These are phyloP conservation scores for Candida ficus DNA, from an alignment of 805 yeast species.

Conservation along the genomic window DNA sequence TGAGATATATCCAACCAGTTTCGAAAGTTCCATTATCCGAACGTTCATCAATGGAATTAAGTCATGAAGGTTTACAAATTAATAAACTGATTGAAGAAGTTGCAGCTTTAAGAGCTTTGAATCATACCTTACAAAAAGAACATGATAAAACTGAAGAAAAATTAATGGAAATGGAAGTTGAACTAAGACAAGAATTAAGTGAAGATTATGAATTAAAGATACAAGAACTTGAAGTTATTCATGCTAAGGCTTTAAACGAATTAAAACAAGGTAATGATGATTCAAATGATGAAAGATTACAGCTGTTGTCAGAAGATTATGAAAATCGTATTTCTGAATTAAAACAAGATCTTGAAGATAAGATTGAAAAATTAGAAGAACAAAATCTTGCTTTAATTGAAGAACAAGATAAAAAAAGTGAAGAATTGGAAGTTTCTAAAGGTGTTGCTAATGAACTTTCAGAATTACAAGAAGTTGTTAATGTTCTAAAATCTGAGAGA, in stretches of 20 bases:
- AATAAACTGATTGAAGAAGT: constrained; percentile 18
- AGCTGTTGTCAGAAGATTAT: constrained; percentile 28
- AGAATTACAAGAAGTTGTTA: background rate
- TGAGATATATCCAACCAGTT: constrained; percentile 26
- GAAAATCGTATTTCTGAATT: constrained; percentile 26
- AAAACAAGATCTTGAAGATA: constrained; percentile 10
- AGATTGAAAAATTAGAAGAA: constrained; percentile 3
- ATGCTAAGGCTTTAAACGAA: constrained; percentile 29
- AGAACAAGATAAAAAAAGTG: background rate
- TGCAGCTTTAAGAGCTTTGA: constrained; percentile 12
- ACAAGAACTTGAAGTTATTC: constrained; percentile 32
- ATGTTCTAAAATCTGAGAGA: background rate
- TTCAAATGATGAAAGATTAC: constrained; percentile 28
- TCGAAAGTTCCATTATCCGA: constrained; percentile 19
- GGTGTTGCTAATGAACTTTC: background rate
- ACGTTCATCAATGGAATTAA: constrained; percentile 16
- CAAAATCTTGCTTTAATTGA: background rate
- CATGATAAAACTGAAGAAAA: constrained; percentile 20
- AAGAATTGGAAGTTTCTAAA: background rate
- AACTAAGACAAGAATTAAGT: constrained; percentile 26
- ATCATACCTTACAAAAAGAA: constrained; percentile 19
- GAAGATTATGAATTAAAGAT: constrained; percentile 31
- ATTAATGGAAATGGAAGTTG: constrained; percentile 22
- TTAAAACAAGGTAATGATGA: constrained; percentile 25
- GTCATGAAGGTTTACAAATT: constrained; percentile 5